Conservation (phyloP, 331 rosid genomes). For the Cydonia oblonga region DNA sequence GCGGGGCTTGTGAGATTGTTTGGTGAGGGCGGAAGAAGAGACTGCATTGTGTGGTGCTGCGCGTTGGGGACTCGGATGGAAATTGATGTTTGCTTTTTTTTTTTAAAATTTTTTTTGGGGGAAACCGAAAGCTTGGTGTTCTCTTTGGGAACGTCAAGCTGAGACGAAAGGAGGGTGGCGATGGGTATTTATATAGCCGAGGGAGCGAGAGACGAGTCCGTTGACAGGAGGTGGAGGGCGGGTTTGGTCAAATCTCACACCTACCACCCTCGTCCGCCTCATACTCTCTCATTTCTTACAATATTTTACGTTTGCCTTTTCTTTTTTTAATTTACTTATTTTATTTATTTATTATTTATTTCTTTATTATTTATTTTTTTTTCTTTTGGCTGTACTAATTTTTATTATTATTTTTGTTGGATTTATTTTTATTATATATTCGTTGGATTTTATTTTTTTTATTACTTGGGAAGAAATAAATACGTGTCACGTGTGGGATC, state of each 20-base stretch:
- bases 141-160: slow-evolving; percentile 61
- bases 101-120: background rate
- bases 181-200: slow-evolving; percentile 12
- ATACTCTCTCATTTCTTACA: background rate
- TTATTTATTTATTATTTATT: no score
- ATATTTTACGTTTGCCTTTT: no score
- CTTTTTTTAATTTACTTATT: no score
- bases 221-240: slow-evolving; percentile 11
- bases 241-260: slow-evolving; percentile 55
- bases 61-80: background rate
- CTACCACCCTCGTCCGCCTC: slow-evolving; percentile 35
- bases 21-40: slow-evolving; percentile 40
- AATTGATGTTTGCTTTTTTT: background rate
- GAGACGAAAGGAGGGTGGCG: slow-evolving; percentile 18
- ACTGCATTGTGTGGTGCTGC: slow-evolving; percentile 28
- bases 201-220: background rate
- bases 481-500: no score
- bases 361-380: no score
- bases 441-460: no score
- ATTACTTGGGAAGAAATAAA: no score
- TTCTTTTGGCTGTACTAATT: no score
- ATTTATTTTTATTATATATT: no score
- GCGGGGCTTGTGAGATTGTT: slow-evolving; percentile 22
- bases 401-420: no score
- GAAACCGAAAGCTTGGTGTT: slow-evolving; percentile 39